phyloP scores from a whole-genome alignment of 192 early-diverging fungal species.

The Thoreauomyces humboldtii region DNA sequence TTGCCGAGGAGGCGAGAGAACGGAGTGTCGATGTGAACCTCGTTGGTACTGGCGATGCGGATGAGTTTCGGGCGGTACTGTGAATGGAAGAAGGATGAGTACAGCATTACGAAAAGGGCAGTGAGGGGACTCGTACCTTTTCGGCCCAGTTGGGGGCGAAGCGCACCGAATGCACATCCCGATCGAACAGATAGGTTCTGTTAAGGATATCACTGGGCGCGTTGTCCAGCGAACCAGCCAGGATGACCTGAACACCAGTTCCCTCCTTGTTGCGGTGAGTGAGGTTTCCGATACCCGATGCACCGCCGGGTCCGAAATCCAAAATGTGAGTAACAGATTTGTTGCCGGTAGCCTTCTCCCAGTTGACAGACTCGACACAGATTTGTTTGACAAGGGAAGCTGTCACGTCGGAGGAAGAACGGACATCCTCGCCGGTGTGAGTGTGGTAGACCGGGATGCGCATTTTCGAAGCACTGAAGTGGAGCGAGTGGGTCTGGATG shows the following conservation, averaged over 20 bases:
- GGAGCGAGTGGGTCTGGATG: constrained; percentile 61
- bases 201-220: constrained; percentile 61
- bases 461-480: constrained; percentile 63
- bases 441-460: constrained; percentile 77
- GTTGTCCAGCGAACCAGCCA: constrained; percentile 66
- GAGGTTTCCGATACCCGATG: constrained; percentile 78
- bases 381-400: constrained; percentile 69
- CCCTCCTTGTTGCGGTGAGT: constrained; percentile 88
- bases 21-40: constrained; percentile 79
- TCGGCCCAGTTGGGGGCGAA: constrained; percentile 83
- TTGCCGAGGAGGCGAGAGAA: constrained; percentile 83
- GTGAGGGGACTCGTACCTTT: constrained; percentile 26
- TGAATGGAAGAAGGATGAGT: not conserved
- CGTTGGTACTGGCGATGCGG: constrained; percentile 58
- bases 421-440: constrained; percentile 76
- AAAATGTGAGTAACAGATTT: constrained; percentile 78
- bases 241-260: constrained; percentile 71
- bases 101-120: too few relatives aligned
- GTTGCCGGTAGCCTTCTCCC: constrained; percentile 63
- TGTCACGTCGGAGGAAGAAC: constrained; percentile 56
- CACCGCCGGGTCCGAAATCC: constrained; percentile 90
- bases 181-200: constrained; percentile 76
- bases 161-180: constrained; percentile 66
- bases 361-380: constrained; percentile 67
- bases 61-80: constrained; percentile 80